Conservation (phyloP, 768 basidiomycete genomes). For the Thelephora aurantiotincta region DNA sequence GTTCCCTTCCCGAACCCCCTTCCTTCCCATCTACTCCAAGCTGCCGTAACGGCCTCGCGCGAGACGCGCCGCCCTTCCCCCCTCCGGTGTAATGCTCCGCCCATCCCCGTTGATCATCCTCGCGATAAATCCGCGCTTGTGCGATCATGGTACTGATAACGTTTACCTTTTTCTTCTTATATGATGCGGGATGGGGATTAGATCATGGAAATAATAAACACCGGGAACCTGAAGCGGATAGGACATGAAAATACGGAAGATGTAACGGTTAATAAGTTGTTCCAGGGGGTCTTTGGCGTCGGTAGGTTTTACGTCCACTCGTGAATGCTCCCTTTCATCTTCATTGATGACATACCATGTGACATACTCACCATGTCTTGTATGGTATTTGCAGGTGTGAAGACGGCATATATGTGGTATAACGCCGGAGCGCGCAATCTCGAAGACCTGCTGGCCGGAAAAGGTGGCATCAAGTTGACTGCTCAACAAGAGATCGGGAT, state of each 20-base stretch:
- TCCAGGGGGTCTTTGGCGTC: slow-evolving; percentile 79
- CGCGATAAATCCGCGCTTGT: neutral
- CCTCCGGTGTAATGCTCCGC: too few species aligned
- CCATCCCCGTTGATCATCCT: too few species aligned
- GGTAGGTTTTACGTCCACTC: slow-evolving; percentile 29
- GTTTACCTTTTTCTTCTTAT: slow-evolving; percentile 1
- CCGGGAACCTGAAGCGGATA: slow-evolving; percentile 59
- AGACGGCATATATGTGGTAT: slow-evolving; percentile 63
- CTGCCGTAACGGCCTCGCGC: too few species aligned
- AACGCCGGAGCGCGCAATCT: slow-evolving; percentile 62
- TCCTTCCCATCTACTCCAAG: too few species aligned
- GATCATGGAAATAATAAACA: slow-evolving; percentile 74
- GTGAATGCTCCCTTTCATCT: neutral
- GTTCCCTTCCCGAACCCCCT: too few species aligned
- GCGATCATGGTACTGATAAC: neutral
- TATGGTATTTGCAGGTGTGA: slow-evolving; percentile 29
- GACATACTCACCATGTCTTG: neutral
- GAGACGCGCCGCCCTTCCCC: too few species aligned
- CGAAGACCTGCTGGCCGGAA: slow-evolving; percentile 50
- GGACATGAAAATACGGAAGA: slow-evolving; percentile 54
- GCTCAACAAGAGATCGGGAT: slow-evolving; percentile 54
- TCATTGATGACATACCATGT: neutral
- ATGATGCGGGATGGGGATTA: slow-evolving; percentile 12
- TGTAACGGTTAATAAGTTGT: slow-evolving; percentile 36
- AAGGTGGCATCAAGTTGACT: slow-evolving; percentile 46